Conservation (phyloP, 78 protist genomes). For the Dictyostelium citrinum region DNA sequence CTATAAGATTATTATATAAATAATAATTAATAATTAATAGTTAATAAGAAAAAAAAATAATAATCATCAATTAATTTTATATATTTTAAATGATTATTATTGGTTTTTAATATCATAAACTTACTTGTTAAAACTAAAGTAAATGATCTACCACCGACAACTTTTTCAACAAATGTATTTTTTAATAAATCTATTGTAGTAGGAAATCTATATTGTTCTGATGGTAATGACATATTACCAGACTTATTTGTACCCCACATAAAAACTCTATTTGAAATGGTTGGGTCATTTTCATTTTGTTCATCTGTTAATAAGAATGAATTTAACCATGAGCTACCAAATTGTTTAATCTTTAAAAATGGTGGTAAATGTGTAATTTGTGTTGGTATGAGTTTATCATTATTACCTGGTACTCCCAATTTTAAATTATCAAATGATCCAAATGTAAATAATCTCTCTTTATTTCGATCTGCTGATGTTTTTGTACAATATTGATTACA, state of each 20-base stretch:
- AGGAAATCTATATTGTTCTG: conserved; percentile 27
- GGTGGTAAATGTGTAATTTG: conserved; percentile 50
- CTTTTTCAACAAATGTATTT: background rate
- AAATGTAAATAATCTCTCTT: conserved; percentile 14
- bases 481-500: background rate
- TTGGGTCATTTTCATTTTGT: background rate
- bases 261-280: background rate
- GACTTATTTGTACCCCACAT: conserved; percentile 64
- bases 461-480: background rate
- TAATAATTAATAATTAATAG: too few species aligned
- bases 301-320: conserved; percentile 19
- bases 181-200: conserved; percentile 6
- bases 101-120: too few species aligned
- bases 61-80: too few species aligned
- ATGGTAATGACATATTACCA: conserved; percentile 57
- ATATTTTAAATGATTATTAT: too few species aligned
- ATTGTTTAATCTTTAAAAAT: background rate
- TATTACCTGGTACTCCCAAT: conserved; percentile 8
- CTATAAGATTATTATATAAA: background rate
- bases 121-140: conserved; percentile 27
- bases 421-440: conserved; percentile 26
- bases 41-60: too few species aligned
- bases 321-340: conserved; percentile 11
- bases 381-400: background rate
- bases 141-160: conserved; percentile 47